Evolutionary conservation across 163 green algal genomes (phyloP).

Genomic region (Coccomyxa subellipsoidea): DNA sequence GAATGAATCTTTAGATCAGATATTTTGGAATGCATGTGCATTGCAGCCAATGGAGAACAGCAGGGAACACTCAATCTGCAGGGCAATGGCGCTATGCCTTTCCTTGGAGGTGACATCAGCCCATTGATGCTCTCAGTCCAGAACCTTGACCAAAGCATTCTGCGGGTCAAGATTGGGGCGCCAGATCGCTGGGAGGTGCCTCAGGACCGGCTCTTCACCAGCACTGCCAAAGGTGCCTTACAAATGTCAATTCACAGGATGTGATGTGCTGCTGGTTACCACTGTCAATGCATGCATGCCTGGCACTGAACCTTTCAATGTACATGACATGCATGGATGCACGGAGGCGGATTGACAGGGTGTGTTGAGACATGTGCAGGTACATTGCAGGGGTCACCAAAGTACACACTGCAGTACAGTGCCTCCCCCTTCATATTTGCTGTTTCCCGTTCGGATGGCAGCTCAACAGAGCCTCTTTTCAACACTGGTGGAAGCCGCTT

Average conservation of each 20-base stretch:
- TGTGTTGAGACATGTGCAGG: not conserved
- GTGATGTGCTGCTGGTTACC: too few species aligned
- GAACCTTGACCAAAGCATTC: conserved; percentile 6
- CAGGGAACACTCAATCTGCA: not conserved
- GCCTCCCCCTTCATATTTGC: conserved; percentile 6
- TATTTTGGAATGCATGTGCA: too few species aligned
- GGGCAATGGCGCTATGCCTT: not conserved
- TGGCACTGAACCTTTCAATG: not conserved
- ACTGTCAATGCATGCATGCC: not conserved
- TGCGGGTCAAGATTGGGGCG: conserved; percentile 14
- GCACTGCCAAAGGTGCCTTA: not conserved
- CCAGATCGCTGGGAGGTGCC: conserved; percentile 12
- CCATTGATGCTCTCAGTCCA: not conserved
- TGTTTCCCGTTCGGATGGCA: not conserved
- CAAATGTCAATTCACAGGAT: too few species aligned
- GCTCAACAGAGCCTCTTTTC: not conserved
- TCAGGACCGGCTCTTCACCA: not conserved
- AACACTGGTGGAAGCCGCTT: not conserved
- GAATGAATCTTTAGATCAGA: too few species aligned
- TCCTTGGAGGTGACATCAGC: not conserved
- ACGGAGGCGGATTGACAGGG: not conserved
- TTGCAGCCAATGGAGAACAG: not conserved
- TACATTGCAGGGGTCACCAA: not conserved
- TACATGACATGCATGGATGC: not conserved
- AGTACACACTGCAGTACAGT: not conserved